Evolutionary conservation across 176 grass and related monocot genomes (phyloP).

Genomic region (Oryza meyeriana): DNA sequence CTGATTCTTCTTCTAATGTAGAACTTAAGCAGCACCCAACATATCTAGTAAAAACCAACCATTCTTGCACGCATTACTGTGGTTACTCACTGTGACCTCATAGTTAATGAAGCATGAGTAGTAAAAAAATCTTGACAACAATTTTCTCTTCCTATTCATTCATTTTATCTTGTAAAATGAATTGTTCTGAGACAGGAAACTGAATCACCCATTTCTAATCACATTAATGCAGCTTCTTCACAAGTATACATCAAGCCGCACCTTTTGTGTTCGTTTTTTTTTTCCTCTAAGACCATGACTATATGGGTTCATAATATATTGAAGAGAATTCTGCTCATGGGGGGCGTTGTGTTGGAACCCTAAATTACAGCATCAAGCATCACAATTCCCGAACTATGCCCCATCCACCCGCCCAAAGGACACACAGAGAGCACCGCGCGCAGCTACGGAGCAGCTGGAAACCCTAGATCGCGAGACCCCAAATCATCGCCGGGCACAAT

Average conservation of each 20-base stretch:
- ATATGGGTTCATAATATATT: neutral
- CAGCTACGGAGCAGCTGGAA: conserved; percentile 7
- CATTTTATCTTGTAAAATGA: neutral
- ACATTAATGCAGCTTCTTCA: too few species aligned
- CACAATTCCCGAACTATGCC: neutral
- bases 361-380: neutral
- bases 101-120: neutral
- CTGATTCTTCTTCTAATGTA: neutral
- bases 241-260: too few species aligned
- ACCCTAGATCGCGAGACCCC: conserved; percentile 28
- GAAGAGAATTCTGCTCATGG: conserved; percentile 4
- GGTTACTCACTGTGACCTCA: too few species aligned
- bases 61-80: too few species aligned
- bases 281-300: neutral
- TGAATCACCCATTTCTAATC: neutral
- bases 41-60: conserved; percentile 12
- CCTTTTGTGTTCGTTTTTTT: neutral
- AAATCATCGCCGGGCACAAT: neutral
- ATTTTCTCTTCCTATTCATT: neutral
- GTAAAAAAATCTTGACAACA: neutral
- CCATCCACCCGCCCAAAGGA: neutral
- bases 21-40: neutral
- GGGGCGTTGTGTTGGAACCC: neutral
- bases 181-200: neutral
- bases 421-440: neutral